These are phyloP conservation scores for Marasmius tenuissimus DNA, from an alignment of 1,284 basidiomycete species.

Conservation along the genomic window DNA sequence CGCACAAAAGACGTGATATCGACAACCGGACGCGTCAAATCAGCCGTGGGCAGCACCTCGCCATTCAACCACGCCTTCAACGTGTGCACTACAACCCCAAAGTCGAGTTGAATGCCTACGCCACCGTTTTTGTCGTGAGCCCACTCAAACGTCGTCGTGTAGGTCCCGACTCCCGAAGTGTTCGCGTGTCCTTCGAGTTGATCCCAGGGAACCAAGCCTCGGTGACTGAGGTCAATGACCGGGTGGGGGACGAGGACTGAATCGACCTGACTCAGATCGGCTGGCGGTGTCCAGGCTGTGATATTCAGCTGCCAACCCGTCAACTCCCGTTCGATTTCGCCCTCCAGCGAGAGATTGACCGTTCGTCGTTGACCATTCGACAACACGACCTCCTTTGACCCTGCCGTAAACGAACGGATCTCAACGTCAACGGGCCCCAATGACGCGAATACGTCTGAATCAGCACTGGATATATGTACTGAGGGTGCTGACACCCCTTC, in stretches of 20 bases:
- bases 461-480: slow-evolving; percentile 6
- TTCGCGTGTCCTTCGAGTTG: slow-evolving; percentile 9
- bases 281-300: slow-evolving; percentile 17
- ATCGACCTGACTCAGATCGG: slow-evolving; percentile 10
- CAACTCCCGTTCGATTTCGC: slow-evolving; percentile 8
- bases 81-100: slow-evolving; percentile 17
- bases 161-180: slow-evolving; percentile 16
- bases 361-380: slow-evolving; percentile 7
- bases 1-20: slow-evolving; percentile 16
- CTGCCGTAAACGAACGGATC: slow-evolving; percentile 10
- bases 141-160: slow-evolving; percentile 15
- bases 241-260: slow-evolving; percentile 12
- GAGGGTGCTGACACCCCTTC: slow-evolving; percentile 9
- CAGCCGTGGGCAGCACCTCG: slow-evolving; percentile 14
- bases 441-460: slow-evolving; percentile 3
- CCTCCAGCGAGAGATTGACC: slow-evolving; percentile 12
- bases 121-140: slow-evolving; percentile 4
- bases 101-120: slow-evolving; percentile 16
- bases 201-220: slow-evolving; percentile 16
- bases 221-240: slow-evolving; percentile 12
- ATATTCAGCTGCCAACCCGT: slow-evolving; percentile 15
- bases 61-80: slow-evolving; percentile 18
- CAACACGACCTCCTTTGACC: slow-evolving; percentile 10
- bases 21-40: slow-evolving; percentile 14
- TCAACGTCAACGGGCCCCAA: slow-evolving; percentile 15